Base-by-base conservation (phyloP, 2,329 filamentous ascomycete species). In the Hypoxylon sp. region DNA sequence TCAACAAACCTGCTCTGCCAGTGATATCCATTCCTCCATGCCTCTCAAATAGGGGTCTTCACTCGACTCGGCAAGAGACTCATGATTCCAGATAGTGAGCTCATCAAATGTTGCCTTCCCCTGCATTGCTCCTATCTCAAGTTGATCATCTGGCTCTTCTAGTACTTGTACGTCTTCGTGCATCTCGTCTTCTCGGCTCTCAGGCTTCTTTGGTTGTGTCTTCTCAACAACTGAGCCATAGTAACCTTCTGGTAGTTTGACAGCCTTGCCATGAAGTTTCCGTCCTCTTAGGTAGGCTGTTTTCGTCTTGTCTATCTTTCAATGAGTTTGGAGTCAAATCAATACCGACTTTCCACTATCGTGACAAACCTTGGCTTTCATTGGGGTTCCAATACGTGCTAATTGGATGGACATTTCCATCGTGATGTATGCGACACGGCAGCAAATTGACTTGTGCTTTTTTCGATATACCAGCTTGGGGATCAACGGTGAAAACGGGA, bases 31-130 rank as follows among this genome's bases (percentile, higher is more conserved):
- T 70, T 96, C 91, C 60, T 87, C 81, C 31, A 96, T 74, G 0
- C 87, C 84, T 67, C 88, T 87, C 3, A 90, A 76, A 67, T 91
- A 94, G 1, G 81, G 76, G 71, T 96, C 90, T 4, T 73, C 73
- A 19, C 77, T 76, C 0, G 78, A 77, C 52, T 87, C 84, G 4
- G 84, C 84, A 38, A 82, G 63, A 1, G 74, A 71, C 60, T 94
- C 91, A 69, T 96, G 91, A 0, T 82, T 86, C 92, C 92, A 97
- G n/a, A 96, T 79, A 2, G 90, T 73, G 40, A 96, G 69, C 45
- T 88, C 78, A 5, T 91, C 83, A 66, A 97, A 97, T 11, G 78
- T 78, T 1, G 84, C 85, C 13, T 85, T 76, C 31, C 83, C 75
- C 40, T 88, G 79, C 60, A 93, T 73, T 13, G 76, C 77, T 7